These are phyloP conservation scores for Hymenoscyphus fraxineus DNA, from an alignment of 2,329 filamentous ascomycete genomes.

Conservation along the genomic window DNA sequence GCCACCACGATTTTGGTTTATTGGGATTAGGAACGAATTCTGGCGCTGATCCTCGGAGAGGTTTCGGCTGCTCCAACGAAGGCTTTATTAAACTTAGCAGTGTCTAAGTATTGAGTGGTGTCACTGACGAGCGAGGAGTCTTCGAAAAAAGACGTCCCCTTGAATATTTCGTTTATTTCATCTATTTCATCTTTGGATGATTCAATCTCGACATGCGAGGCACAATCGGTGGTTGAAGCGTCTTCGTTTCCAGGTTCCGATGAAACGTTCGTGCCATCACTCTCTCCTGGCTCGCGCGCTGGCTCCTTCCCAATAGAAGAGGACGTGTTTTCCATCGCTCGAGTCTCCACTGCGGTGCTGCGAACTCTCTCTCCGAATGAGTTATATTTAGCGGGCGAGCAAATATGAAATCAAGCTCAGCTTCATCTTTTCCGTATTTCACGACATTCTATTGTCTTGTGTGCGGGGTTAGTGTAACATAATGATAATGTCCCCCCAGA, in stretches of 20 bases:
- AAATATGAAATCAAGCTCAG: not conserved
- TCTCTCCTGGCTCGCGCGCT: not conserved
- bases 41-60: not conserved
- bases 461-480: constrained; percentile 2
- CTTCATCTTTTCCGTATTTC: not conserved
- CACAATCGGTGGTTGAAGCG: not conserved
- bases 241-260: not conserved
- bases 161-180: not conserved
- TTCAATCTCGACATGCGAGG: not conserved
- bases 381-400: not conserved
- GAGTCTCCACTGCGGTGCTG: not conserved
- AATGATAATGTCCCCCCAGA: not conserved
- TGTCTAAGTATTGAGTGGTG: not conserved
- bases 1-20: not conserved
- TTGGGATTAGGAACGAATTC: not conserved
- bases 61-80: not conserved
- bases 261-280: not conserved
- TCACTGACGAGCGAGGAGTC: not conserved
- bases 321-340: not conserved
- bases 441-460: not conserved
- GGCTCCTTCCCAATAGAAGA: not conserved
- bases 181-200: not conserved
- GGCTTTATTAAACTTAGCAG: not conserved
- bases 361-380: not conserved
- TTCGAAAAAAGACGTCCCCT: not conserved